Percentiles rank a stretch among this genome's conserved stretches.
Conservation (phyloP, 169 alveolate genomes). For the Plasmodium cynomolgi region DNA sequence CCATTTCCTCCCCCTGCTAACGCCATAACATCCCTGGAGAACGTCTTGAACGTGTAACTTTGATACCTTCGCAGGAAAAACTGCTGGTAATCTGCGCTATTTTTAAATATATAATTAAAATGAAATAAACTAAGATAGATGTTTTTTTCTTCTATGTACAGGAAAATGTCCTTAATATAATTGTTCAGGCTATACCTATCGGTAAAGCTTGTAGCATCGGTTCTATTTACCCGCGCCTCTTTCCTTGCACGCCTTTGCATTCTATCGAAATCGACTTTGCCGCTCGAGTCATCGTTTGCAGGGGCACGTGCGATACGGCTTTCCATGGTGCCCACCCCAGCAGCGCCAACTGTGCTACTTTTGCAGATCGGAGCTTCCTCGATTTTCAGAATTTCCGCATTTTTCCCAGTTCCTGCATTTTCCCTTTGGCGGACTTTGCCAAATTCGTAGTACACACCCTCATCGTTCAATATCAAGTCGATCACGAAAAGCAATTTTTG, state of each 20-base stretch:
- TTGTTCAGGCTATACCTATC: constrained; percentile 27
- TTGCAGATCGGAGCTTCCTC: background rate
- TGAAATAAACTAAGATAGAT: constrained; percentile 46
- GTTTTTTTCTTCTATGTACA: constrained; percentile 64
- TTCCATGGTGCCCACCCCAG: background rate
- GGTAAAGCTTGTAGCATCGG: background rate
- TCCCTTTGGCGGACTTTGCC: background rate
- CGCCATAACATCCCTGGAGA: background rate
- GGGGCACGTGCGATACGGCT: background rate
- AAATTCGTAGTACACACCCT: constrained; percentile 56
- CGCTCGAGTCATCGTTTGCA: background rate
- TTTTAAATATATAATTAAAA: constrained; percentile 40
- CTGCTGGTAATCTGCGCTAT: constrained; percentile 3
- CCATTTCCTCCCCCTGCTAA: background rate
- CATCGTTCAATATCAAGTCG: constrained; percentile 59
- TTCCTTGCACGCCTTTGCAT: background rate
- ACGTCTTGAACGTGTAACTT: constrained; percentile 25
- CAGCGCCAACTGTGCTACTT: background rate
- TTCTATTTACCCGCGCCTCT: background rate
- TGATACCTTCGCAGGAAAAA: constrained; percentile 15
- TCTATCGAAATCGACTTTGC: background rate
- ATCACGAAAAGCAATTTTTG: constrained; percentile 48
- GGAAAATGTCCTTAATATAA: constrained; percentile 42
- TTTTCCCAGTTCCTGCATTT: background rate
- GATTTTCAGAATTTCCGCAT: background rate